Evolutionary conservation across 192 early-diverging fungal species (phyloP), one percentile per base, ranked within the genome.

Genomic region (Backusella psychrophila): DNA sequence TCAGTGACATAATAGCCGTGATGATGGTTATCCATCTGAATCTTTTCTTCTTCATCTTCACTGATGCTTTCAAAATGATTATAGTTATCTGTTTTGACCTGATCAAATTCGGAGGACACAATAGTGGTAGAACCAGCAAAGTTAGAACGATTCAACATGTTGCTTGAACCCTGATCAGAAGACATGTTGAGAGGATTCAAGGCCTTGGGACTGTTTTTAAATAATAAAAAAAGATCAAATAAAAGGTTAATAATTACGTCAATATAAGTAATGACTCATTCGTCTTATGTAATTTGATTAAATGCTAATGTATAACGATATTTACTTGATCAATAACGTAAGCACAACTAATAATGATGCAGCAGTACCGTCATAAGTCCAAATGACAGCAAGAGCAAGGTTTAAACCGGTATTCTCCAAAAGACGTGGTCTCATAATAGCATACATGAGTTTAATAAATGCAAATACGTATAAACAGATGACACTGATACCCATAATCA

Each of bases 291-390:
- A 63, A 63, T 63, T 63, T 29, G 56, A 63, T 36, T 36, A 69
- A 39, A 36, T 11, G 35, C 26, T 35, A 67, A 67, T n/a, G 31
- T 12, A 67, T 6, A 67, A n/a, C 21, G n/a, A 4, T 19, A 38
- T 36, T 69, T 69, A 69, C 67, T 21, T 69, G 2, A 69, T 69
- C n/a, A 69, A 35, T 21, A 69, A 69, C 9, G 67, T 69, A 21
- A 69, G 36, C 19, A 69, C n/a, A 19, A 69, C 67, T 14, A 71
- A 23, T 31, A 39, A 44, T 33, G 69, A 42, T 17, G 41, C 42
- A 9, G 41, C 21, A 21, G 69, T 71, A 19, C 69, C 70, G 15
- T 71, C 70, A 49, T 46, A 71, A 44, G 70, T 71, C 70, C 70
- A 71, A 19, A 71, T 17, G 6, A 68, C 17, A 35, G 66, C 66